phyloP scores from a whole-genome alignment of 257 asterid genomes.

The Fraxinus anomala region DNA sequence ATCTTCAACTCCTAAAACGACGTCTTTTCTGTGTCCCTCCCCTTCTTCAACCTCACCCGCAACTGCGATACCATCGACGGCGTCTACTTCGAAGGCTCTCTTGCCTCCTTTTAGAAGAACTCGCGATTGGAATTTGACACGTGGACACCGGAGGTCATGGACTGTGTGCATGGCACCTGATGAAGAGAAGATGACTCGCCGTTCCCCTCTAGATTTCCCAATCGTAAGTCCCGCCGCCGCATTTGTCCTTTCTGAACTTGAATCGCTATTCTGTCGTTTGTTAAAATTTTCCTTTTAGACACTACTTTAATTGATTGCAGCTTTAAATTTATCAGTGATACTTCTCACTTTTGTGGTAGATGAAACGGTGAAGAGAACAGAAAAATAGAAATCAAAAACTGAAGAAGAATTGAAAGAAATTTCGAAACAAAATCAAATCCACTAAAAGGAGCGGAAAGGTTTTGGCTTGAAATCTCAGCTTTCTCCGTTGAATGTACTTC shows the following conservation, averaged over 20 bases:
- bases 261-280: neutral
- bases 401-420: neutral
- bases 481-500: too few relatives aligned
- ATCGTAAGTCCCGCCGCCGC: neutral
- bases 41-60: slow-evolving; percentile 36
- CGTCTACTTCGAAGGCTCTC: slow-evolving; percentile 21
- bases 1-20: slow-evolving; percentile 36
- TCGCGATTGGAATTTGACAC: neutral
- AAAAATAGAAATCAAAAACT: neutral
- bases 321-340: neutral
- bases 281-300: neutral
- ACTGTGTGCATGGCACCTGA: neutral
- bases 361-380: neutral
- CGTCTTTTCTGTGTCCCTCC: slow-evolving; percentile 25
- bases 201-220: slow-evolving; percentile 15
- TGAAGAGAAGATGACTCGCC: slow-evolving; percentile 16
- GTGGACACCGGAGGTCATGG: neutral
- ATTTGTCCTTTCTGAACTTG: neutral
- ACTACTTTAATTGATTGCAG: neutral
- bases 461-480: too few relatives aligned
- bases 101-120: slow-evolving; percentile 16
- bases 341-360: neutral
- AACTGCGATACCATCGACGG: slow-evolving; percentile 1
- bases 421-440: too few relatives aligned
- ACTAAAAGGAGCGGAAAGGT: too few relatives aligned